These are phyloP conservation scores for Dimargaris cristalligena DNA, from an alignment of 192 early-diverging fungal species.

Conservation along the genomic window DNA sequence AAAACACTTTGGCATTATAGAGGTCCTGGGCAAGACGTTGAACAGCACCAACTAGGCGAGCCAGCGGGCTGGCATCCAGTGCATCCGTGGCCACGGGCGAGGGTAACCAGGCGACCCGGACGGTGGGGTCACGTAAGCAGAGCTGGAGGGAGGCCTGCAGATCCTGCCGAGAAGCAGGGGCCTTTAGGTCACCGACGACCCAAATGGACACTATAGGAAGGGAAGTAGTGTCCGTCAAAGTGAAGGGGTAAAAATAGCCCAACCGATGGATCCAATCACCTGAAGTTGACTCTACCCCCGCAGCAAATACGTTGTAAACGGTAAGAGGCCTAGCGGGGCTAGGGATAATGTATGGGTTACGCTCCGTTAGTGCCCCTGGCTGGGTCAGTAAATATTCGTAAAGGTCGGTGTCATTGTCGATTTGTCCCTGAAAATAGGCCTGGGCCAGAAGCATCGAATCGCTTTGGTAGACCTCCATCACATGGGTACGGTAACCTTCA, in stretches of 20 bases:
- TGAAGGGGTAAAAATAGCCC: constrained; percentile 2
- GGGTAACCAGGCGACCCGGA: constrained; percentile 5
- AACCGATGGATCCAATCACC: neutral
- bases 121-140: neutral
- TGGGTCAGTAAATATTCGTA: constrained; percentile 56
- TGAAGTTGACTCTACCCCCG: no score
- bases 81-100: neutral
- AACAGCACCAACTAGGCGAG: neutral
- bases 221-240: no score
- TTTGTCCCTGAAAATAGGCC: constrained; percentile 30
- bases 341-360: constrained; percentile 49
- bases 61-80: neutral
- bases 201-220: constrained; percentile 7
- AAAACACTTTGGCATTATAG: neutral
- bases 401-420: constrained; percentile 35
- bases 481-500: constrained; percentile 36
- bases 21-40: neutral
- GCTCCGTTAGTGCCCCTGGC: constrained; percentile 34
- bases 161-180: neutral
- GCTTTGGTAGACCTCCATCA: constrained; percentile 31
- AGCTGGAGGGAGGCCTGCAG: neutral
- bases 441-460: constrained; percentile 31
- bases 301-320: no score
- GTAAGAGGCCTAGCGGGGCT: constrained; percentile 25
- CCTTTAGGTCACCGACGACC: constrained; percentile 4